These are phyloP conservation scores for Aspergillus sp. DNA, from an alignment of 2,329 filamentous ascomycete genomes.

Conservation along the genomic window DNA sequence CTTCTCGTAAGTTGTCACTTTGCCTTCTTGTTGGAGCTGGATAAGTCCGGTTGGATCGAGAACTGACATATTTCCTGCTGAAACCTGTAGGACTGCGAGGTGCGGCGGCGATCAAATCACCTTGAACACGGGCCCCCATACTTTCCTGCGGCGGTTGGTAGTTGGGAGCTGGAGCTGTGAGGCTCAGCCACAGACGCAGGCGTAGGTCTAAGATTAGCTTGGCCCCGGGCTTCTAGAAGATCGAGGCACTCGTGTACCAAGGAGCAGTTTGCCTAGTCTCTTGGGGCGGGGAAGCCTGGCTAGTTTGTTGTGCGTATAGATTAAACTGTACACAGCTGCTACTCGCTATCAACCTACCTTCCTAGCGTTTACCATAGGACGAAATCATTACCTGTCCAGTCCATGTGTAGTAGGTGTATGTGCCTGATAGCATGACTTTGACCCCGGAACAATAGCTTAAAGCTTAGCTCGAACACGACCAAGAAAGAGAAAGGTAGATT, in stretches of 20 bases:
- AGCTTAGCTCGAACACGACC: not conserved
- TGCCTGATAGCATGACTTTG: not conserved
- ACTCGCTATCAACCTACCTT: no score
- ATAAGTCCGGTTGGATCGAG: not conserved
- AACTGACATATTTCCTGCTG: not conserved
- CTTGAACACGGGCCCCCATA: not conserved
- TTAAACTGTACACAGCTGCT: no score
- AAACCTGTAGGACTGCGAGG: not conserved
- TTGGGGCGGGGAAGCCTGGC: no score
- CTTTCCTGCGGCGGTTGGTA: not conserved
- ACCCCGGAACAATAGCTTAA: not conserved
- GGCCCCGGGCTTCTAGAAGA: no score
- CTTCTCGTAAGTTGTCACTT: not conserved
- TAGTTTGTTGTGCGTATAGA: no score
- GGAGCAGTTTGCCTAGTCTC: no score
- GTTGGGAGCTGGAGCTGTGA: not conserved
- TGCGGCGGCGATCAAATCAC: not conserved
- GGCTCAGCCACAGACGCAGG: not conserved
- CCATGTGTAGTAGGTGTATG: no score
- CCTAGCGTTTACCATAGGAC: no score
- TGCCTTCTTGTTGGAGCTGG: not conserved
- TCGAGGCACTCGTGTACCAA: no score
- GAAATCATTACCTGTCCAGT: no score
- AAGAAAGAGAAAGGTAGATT: not conserved
- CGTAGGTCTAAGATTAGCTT: not conserved